Evolutionary conservation across 2,329 filamentous ascomycete genomes (phyloP).

Genomic region (Trichothecium roseum): DNA sequence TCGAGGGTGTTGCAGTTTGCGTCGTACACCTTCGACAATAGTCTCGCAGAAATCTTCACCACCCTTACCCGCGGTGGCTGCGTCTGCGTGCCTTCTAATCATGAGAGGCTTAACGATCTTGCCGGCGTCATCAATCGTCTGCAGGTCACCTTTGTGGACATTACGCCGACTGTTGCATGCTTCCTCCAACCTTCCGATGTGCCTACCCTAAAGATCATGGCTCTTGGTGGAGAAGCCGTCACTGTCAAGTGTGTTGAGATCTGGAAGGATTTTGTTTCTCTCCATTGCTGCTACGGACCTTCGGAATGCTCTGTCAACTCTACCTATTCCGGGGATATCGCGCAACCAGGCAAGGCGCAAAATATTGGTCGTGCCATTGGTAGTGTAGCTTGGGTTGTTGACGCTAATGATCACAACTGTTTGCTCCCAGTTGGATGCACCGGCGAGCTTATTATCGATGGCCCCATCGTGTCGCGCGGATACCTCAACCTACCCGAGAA

Average conservation of each 20-base stretch:
- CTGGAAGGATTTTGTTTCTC: slow-evolving; percentile 2
- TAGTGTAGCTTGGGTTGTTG: slow-evolving; percentile 12
- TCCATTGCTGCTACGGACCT: slow-evolving; percentile 5
- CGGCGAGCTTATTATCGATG: slow-evolving; percentile 35
- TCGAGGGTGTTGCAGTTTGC: slow-evolving; percentile 7
- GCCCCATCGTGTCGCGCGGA: slow-evolving; percentile 35
- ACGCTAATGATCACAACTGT: slow-evolving; percentile 10
- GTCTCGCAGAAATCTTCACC: slow-evolving; percentile 7
- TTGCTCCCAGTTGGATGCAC: slow-evolving; percentile 13
- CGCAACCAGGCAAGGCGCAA: slow-evolving; percentile 3
- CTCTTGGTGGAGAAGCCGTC: slow-evolving; percentile 6
- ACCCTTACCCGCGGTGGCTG: slow-evolving; percentile 6
- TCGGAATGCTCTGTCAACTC: slow-evolving; percentile 7
- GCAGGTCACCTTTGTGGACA: slow-evolving; percentile 6
- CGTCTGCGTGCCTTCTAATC: slow-evolving; percentile 8
- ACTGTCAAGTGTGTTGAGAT: slow-evolving; percentile 5
- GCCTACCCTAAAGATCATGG: slow-evolving; percentile 5
- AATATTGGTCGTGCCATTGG: slow-evolving; percentile 5
- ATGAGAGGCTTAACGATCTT: slow-evolving; percentile 9
- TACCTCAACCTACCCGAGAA: slow-evolving; percentile 29
- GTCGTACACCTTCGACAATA: slow-evolving; percentile 9
- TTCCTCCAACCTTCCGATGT: slow-evolving; percentile 6
- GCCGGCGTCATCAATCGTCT: slow-evolving; percentile 6
- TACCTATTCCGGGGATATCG: slow-evolving; percentile 3
- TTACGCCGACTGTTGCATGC: slow-evolving; percentile 8